Conservation (phyloP, 1,139 yeast species). For the Pneumocystis oryctolagi region DNA sequence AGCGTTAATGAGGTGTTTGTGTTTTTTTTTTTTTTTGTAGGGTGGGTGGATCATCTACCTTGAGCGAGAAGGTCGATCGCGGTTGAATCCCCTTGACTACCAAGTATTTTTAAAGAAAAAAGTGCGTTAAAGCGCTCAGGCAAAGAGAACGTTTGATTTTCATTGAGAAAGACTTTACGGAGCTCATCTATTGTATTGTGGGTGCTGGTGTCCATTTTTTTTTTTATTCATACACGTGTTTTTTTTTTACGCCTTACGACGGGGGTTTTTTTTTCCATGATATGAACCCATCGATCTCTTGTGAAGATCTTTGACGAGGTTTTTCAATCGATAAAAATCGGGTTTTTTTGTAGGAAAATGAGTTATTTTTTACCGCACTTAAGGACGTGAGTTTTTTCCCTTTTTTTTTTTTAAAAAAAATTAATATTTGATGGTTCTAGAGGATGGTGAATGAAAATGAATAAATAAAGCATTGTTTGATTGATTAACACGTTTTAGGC, state of each 20-base stretch:
- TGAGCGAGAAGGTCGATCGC: conserved; percentile 81
- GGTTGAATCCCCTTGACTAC: conserved; percentile 42
- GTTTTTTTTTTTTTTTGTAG: conserved; percentile 21
- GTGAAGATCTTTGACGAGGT: no score
- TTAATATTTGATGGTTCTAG: conserved; percentile 30
- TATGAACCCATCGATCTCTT: no score
- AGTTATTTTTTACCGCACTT: not conserved
- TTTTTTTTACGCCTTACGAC: not conserved
- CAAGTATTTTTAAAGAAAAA: conserved; percentile 75
- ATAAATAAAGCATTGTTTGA: not conserved
- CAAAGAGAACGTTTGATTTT: conserved; percentile 47
- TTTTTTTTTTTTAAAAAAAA: not conserved
- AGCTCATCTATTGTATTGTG: conserved; percentile 7
- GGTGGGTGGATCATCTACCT: no score
- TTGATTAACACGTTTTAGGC: conserved; percentile 29
- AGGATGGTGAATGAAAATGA: conserved; percentile 37
- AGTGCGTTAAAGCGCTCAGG: conserved; percentile 87
- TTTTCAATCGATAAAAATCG: not conserved
- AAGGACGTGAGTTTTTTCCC: not conserved
- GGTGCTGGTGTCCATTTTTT: conserved; percentile 3
- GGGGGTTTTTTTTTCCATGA: no score
- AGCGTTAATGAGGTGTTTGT: not conserved
- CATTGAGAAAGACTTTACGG: conserved; percentile 10
- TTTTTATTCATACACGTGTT: not conserved
- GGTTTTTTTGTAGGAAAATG: no score